These are phyloP conservation scores for Zea mays DNA, from an alignment of 176 grass and related monocot genomes.

Conservation along the genomic window Zm-B73-REFERENCE-NAM-5.0 NC_050102.1:44170001-44170500, in stretches of 20 bases:
- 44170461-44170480: slow-evolving; percentile 7
- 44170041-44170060: slow-evolving; percentile 14
- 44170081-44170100: background rate
- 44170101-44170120: slow-evolving; percentile 14
- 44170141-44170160: background rate
- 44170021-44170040: slow-evolving; percentile 16
- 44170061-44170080: background rate
- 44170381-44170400: slow-evolving; percentile 54
- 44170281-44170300: slow-evolving; percentile 63
- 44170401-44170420: slow-evolving; percentile 64
- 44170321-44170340: slow-evolving; percentile 29
- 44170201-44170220: slow-evolving; percentile 29
- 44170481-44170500: background rate
- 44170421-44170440: slow-evolving; percentile 62
- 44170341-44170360: slow-evolving; percentile 11
- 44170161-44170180: background rate
- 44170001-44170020: slow-evolving; percentile 1
- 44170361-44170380: slow-evolving; percentile 46
- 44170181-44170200: slow-evolving; percentile 40
- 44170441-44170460: slow-evolving; percentile 50
- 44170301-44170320: slow-evolving; percentile 16
- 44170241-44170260: slow-evolving; percentile 53
- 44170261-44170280: slow-evolving; percentile 62
- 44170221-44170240: slow-evolving; percentile 16
- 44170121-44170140: background rate